These are phyloP conservation scores for Falciphora oryzae DNA, from an alignment of 2,329 filamentous ascomycete species.

Conservation along the genomic window DNA sequence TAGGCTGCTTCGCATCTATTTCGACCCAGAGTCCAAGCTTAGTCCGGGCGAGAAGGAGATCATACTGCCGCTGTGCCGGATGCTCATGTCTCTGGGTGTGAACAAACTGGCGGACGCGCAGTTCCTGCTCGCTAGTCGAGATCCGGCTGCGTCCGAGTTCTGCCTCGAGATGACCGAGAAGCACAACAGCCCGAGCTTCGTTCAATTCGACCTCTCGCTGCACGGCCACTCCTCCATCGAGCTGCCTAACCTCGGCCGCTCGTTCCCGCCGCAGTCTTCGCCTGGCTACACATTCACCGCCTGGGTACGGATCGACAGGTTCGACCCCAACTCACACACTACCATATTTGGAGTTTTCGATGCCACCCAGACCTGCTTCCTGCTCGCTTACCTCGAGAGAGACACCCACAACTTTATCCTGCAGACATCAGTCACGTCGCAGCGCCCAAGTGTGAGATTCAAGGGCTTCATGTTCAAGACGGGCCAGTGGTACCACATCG, in stretches of 20 bases:
- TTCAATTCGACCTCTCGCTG: slow-evolving; percentile 89
- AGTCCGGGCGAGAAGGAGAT: slow-evolving; percentile 49
- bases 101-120: slow-evolving; percentile 78
- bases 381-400: slow-evolving; percentile 88
- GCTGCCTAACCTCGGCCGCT: slow-evolving; percentile 73
- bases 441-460: slow-evolving; percentile 86
- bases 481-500: slow-evolving; percentile 87
- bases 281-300: slow-evolving; percentile 86
- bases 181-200: slow-evolving; percentile 73
- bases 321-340: slow-evolving; percentile 80
- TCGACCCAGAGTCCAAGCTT: slow-evolving; percentile 45
- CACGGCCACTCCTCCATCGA: slow-evolving; percentile 89
- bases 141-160: slow-evolving; percentile 58
- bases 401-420: slow-evolving; percentile 92
- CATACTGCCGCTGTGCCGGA: slow-evolving; percentile 61
- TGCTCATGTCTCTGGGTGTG: slow-evolving; percentile 69
- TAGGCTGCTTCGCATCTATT: slow-evolving; percentile 57
- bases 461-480: slow-evolving; percentile 73
- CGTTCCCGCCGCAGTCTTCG: slow-evolving; percentile 74
- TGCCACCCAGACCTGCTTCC: slow-evolving; percentile 82
- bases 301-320: slow-evolving; percentile 85
- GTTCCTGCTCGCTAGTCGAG: slow-evolving; percentile 54
- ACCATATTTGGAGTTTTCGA: slow-evolving; percentile 96
- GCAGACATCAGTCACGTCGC: slow-evolving; percentile 86
- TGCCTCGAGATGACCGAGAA: slow-evolving; percentile 65